phyloP scores from a whole-genome alignment of 1,139 yeast species.

The Kodamaea anthophila region DNA sequence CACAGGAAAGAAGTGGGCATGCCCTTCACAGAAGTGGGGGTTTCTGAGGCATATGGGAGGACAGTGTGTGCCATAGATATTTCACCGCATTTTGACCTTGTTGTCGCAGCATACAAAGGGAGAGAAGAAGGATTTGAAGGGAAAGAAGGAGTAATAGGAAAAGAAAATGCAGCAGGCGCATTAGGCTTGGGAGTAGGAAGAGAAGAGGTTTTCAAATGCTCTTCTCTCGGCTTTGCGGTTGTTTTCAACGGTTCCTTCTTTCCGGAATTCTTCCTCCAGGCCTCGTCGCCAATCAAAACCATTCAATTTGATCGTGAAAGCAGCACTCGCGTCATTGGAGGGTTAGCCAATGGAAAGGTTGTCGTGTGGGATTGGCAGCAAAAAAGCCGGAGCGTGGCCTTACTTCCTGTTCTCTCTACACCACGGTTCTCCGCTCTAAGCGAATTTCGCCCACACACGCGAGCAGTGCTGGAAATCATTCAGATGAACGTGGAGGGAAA shows the following conservation, averaged over 20 bases:
- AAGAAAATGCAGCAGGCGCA: conserved; percentile 14
- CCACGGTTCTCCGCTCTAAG: conserved; percentile 16
- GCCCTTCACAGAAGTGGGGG: conserved; percentile 4
- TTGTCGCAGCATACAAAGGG: conserved; percentile 24
- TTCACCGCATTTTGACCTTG: conserved; percentile 35
- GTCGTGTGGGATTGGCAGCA: conserved; percentile 34
- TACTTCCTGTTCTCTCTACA: conserved; percentile 25
- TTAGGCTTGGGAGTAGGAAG: conserved; percentile 32
- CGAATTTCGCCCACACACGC: conserved; percentile 7
- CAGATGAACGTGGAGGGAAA: conserved; percentile 21
- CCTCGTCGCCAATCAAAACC: conserved; percentile 37
- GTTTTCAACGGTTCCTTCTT: conserved; percentile 10
- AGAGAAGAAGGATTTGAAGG: conserved; percentile 8
- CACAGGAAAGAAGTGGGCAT: conserved; percentile 8
- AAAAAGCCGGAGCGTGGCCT: conserved; percentile 12
- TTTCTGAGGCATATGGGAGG: conserved; percentile 9
- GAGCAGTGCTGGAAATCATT: conserved; percentile 12
- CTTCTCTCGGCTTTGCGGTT: too few species aligned
- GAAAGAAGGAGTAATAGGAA: conserved; percentile 6
- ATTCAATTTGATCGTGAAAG: conserved; percentile 33
- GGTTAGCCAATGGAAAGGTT: conserved; percentile 30
- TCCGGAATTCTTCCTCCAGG: conserved; percentile 47
- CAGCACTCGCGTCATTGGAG: conserved; percentile 29
- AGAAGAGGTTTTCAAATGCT: neutral
- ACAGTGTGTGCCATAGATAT: conserved; percentile 35